Evolutionary conservation across 1,284 basidiomycete genomes (phyloP).

Genomic region (Trichosporon sp.): DNA sequence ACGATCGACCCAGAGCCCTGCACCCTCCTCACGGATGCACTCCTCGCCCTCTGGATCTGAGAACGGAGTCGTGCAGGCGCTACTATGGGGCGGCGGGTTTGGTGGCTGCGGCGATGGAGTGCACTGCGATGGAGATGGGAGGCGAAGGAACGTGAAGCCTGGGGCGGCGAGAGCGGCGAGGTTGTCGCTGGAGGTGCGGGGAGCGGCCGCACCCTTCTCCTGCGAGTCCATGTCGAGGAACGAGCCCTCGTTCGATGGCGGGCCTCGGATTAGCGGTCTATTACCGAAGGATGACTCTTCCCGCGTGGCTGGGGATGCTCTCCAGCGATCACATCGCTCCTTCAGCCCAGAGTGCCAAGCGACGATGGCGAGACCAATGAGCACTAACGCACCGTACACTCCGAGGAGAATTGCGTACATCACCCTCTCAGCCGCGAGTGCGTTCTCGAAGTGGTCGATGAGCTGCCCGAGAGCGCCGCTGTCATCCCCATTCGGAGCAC

Average conservation of each 20-base stretch:
- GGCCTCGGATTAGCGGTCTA: background rate
- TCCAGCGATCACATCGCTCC: slow-evolving; percentile 28
- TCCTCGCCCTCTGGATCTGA: background rate
- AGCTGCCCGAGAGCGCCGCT: slow-evolving; percentile 72
- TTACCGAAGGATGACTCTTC: background rate
- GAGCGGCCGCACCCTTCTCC: background rate
- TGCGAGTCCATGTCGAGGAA: slow-evolving; percentile 2
- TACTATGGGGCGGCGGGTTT: background rate
- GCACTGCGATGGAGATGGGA: background rate
- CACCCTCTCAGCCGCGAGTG: slow-evolving; percentile 74
- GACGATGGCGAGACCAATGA: slow-evolving; percentile 47
- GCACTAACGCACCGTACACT: slow-evolving; percentile 64
- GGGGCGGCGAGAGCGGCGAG: background rate
- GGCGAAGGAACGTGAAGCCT: background rate
- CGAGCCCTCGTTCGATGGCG: background rate
- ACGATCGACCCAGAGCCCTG: slow-evolving; percentile 4
- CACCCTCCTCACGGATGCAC: background rate
- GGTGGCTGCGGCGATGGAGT: background rate
- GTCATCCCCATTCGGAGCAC: slow-evolving; percentile 61
- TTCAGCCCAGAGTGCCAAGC: slow-evolving; percentile 48
- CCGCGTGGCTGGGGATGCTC: background rate
- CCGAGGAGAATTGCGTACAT: slow-evolving; percentile 81
- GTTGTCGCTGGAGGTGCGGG: background rate
- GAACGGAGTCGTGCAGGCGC: background rate
- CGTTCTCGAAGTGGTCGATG: slow-evolving; percentile 70